Evolutionary conservation across 768 basidiomycete genomes (phyloP), one percentile per base, ranked within the genome.

Genomic region (Lactarius pseudohatsudake): DNA sequence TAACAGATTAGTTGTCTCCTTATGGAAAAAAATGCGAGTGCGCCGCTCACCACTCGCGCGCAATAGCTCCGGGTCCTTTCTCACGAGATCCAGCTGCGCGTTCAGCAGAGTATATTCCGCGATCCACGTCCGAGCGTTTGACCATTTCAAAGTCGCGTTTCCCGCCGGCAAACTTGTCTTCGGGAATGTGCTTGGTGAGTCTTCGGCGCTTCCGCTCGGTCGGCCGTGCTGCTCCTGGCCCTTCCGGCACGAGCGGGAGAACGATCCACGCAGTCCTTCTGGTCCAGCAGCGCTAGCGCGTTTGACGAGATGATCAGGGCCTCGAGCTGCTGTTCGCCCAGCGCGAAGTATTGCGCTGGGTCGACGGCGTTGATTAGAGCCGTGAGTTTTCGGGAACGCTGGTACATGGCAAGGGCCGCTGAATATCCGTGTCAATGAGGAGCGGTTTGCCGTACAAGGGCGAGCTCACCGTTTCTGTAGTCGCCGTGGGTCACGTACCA

Each of bases 331-430:
- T 89, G 85, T 71, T 88, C 86, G 41, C 86, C 81, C 22, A 90
- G 73, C 40, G 84, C 84, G 43, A 76, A 67, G 68, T 79, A 80
- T 55, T 79, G 74, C 69, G 74, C 70, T 22, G 77, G 70, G 54
- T 77, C 74, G 59, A 71, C 75, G 59, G 75, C 65, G n/a, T 55
- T 55, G 53, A 15, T 65, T 38, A 82, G 70, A 38, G 79, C 79
- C 59, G 84, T 86, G 10, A 98, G 78, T 73, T 94, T 91, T 69
- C 88, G 81, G 26, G 91, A 94, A 62, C 94, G 88, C 72, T 92
- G 91, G 76, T 96, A 98, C 96, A 98, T 97, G 11, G 88, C 88
- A 61, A 90, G 82, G 18, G 92, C 92, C 63, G 96, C 96, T 98
- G 73, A 40, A 58, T 9, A 65, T 61, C 69, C 11, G 26, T 15